A percentile compares a stretch with the other conserved stretches of the same genome.
phyloP scores from a whole-genome alignment of 768 basidiomycete species.

The Paxillus involutus region DNA sequence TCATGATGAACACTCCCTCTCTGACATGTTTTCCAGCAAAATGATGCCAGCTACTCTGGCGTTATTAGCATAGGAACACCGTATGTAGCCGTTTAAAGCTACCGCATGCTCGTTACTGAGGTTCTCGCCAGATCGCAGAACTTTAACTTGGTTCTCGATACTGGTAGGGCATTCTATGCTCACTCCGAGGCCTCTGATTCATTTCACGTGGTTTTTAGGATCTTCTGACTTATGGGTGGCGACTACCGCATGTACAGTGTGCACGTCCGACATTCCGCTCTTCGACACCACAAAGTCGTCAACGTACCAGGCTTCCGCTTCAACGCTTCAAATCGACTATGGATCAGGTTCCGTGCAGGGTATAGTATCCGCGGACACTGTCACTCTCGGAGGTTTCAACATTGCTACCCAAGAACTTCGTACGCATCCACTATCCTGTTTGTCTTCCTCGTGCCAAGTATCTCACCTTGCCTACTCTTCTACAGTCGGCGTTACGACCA shows the following conservation, averaged over 20 bases:
- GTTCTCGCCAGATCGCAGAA: constrained; percentile 49
- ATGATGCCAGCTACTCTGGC: constrained; percentile 60
- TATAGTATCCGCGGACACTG: constrained; percentile 53
- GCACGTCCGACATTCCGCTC: constrained; percentile 38
- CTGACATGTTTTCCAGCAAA: constrained; percentile 32
- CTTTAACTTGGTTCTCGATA: constrained; percentile 85
- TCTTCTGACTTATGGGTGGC: constrained; percentile 91
- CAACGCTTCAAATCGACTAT: constrained; percentile 48
- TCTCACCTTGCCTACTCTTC: background rate
- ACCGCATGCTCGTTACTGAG: background rate
- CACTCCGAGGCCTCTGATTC: too few relatives aligned
- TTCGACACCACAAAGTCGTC: constrained; percentile 47
- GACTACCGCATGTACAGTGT: constrained; percentile 44
- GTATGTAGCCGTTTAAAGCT: constrained; percentile 40
- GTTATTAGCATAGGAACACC: constrained; percentile 59
- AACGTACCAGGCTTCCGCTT: constrained; percentile 28
- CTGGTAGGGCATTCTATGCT: constrained; percentile 45
- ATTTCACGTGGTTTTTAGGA: constrained; percentile 10
- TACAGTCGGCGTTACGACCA: constrained; percentile 57
- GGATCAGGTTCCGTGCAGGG: constrained; percentile 73
- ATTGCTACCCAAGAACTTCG: constrained; percentile 55
- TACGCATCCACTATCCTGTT: constrained; percentile 34
- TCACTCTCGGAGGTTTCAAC: constrained; percentile 63
- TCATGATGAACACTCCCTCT: too few relatives aligned
- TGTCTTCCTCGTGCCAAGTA: background rate